Percentiles rank a stretch among this genome's conserved stretches.
Conservation (phyloP, 1,284 basidiomycete genomes). For the Papiliotrema flavescens region DNA sequence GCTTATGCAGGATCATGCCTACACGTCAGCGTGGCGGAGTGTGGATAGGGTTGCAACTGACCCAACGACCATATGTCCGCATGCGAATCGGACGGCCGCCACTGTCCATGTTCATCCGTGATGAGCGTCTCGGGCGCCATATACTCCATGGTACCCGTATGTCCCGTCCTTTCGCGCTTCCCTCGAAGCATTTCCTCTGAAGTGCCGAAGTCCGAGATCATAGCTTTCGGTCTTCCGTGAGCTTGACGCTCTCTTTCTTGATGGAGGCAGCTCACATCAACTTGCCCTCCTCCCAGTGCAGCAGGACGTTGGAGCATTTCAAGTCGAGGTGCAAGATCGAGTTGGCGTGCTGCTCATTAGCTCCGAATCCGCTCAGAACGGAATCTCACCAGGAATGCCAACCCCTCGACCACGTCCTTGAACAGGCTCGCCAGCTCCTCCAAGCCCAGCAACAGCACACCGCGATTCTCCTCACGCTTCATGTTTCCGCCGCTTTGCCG, state of each 20-base stretch:
- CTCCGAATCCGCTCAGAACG: background rate
- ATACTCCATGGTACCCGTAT: constrained; percentile 81
- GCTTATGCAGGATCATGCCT: constrained; percentile 85
- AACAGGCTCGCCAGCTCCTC: constrained; percentile 76
- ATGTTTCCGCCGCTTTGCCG: constrained; percentile 18
- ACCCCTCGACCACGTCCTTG: constrained; percentile 69
- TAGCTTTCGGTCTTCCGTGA: constrained; percentile 55
- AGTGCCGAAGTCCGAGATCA: constrained; percentile 92
- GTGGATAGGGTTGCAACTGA: constrained; percentile 8
- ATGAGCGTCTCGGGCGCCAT: constrained; percentile 74
- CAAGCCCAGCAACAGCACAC: constrained; percentile 72
- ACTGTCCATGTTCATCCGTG: constrained; percentile 54
- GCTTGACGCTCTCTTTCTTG: background rate
- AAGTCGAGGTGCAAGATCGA: constrained; percentile 86
- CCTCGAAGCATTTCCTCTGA: constrained; percentile 79
- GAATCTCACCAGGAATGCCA: constrained; percentile 70
- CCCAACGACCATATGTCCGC: constrained; percentile 58
- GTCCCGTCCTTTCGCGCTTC: constrained; percentile 68
- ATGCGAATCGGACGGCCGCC: constrained; percentile 75
- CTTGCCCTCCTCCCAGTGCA: constrained; percentile 87
- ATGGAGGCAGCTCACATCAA: constrained; percentile 54
- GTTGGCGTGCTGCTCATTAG: constrained; percentile 62
- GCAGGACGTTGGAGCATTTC: constrained; percentile 86
- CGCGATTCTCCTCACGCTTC: constrained; percentile 48
- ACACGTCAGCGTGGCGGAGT: background rate